A percentile compares a stretch with the other conserved stretches of the same genome.
Evolutionary conservation across 352 stramenopile genomes (phyloP).

Genomic region (Globisporangium canariense): DNA sequence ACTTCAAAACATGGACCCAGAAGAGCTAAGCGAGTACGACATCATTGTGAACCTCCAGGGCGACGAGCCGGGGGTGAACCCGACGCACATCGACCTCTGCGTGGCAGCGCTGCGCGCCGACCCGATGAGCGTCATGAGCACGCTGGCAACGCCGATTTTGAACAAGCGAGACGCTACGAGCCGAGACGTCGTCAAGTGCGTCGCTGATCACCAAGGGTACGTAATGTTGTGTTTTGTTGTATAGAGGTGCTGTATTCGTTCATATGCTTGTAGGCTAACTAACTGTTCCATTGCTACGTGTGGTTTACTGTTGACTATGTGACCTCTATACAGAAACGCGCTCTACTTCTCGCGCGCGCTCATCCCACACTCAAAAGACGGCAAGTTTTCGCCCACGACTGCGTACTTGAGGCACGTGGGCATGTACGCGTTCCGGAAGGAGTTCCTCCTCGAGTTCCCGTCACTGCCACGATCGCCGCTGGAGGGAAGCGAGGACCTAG

Average conservation of each 20-base stretch:
- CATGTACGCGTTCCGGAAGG: slow-evolving; percentile 75
- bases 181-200: slow-evolving; percentile 77
- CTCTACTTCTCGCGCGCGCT: slow-evolving; percentile 84
- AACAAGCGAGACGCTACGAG: slow-evolving; percentile 50
- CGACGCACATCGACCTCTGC: slow-evolving; percentile 69
- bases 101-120: slow-evolving; percentile 53
- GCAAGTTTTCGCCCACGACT: slow-evolving; percentile 43
- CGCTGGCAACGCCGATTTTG: slow-evolving; percentile 62
- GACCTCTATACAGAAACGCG: slow-evolving; percentile 41
- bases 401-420: slow-evolving; percentile 74
- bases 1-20: slow-evolving; percentile 33
- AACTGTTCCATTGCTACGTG: not conserved
- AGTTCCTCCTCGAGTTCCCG: slow-evolving; percentile 72
- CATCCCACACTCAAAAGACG: slow-evolving; percentile 73
- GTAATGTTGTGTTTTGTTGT: not conserved
- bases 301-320: not conserved
- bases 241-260: not conserved
- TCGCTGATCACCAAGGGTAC: slow-evolving; percentile 58
- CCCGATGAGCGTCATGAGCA: slow-evolving; percentile 66
- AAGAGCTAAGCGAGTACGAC: slow-evolving; percentile 55
- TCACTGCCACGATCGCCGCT: slow-evolving; percentile 48
- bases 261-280: not conserved
- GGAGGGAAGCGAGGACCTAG: slow-evolving; percentile 70
- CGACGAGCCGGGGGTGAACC: slow-evolving; percentile 79
- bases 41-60: slow-evolving; percentile 84